Conservation (phyloP, 208 protist species). For the Acanthamoeba triangularis region DNA sequence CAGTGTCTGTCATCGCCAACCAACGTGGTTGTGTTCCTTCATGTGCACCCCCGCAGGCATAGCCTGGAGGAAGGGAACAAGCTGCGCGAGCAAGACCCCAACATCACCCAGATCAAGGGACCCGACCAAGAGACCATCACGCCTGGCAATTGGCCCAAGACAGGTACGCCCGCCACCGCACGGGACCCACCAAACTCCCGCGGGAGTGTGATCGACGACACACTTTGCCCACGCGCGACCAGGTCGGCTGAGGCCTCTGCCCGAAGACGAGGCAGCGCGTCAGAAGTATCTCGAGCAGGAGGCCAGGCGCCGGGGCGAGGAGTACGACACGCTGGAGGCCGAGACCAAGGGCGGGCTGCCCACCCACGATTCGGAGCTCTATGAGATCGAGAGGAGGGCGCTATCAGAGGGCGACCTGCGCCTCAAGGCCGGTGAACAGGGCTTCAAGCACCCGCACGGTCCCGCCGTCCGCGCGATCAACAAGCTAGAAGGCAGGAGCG, state of each 20-base stretch:
- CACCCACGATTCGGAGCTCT: background rate
- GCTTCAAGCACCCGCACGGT: conserved; percentile 11
- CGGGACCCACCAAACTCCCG: background rate
- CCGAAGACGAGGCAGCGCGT: background rate
- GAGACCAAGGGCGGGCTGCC: background rate
- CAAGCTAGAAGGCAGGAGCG: background rate
- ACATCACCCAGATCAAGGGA: background rate
- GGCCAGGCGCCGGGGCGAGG: background rate
- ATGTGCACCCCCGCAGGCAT: too few relatives aligned
- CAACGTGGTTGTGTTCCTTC: too few relatives aligned
- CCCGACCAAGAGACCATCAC: background rate
- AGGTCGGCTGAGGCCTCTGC: background rate
- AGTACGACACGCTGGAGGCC: conserved; percentile 1
- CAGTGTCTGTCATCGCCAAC: too few relatives aligned
- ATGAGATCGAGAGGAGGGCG: background rate
- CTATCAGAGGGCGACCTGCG: conserved; percentile 8
- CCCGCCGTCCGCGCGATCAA: background rate
- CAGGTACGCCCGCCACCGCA: background rate
- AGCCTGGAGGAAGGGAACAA: background rate
- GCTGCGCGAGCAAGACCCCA: background rate
- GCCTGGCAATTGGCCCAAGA: background rate
- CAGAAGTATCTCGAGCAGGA: background rate
- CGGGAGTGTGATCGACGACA: background rate
- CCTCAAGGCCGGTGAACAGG: conserved; percentile 34
- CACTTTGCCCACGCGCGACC: background rate